These are phyloP conservation scores for Hemisphaericaspora lyxosophila DNA, from an alignment of 1,139 yeast genomes.

Conservation along the genomic window DNA sequence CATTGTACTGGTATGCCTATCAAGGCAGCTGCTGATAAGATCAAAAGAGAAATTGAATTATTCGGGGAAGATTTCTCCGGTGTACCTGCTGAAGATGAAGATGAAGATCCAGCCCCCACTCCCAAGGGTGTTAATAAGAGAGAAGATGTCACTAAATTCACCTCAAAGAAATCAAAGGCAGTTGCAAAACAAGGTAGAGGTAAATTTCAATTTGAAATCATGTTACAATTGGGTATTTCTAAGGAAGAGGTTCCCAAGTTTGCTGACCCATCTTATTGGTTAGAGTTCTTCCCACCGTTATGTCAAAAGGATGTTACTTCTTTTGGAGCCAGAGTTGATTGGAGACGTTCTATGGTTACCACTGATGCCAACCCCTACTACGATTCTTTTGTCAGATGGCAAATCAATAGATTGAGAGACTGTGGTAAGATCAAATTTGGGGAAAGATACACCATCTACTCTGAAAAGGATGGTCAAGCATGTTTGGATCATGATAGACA, in stretches of 20 bases:
- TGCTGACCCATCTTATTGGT: conserved; percentile 90
- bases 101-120: conserved; percentile 34
- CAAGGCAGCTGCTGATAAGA: conserved; percentile 93
- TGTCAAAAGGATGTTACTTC: conserved; percentile 77
- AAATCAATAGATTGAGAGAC: conserved; percentile 83
- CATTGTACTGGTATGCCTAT: conserved; percentile 99
- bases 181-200: conserved; percentile 92
- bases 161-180: conserved; percentile 89
- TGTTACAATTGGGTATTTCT: conserved; percentile 89
- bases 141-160: conserved; percentile 85
- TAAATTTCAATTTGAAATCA: conserved; percentile 92
- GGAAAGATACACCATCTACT: conserved; percentile 95
- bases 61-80: conserved; percentile 82
- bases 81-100: conserved; percentile 59
- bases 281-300: conserved; percentile 85
- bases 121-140: conserved; percentile 38
- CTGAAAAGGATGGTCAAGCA: conserved; percentile 98
- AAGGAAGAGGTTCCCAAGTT: conserved; percentile 80
- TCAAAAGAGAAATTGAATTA: conserved; percentile 85
- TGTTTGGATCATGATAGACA: conserved; percentile 99
- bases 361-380: conserved; percentile 95
- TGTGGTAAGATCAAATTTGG: conserved; percentile 94
- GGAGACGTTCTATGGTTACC: conserved; percentile 97
- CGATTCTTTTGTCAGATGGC: conserved; percentile 96
- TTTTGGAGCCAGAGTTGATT: conserved; percentile 94